Conservation (phyloP, 106 monocot species). For the Platanthera guangdongensis region DNA sequence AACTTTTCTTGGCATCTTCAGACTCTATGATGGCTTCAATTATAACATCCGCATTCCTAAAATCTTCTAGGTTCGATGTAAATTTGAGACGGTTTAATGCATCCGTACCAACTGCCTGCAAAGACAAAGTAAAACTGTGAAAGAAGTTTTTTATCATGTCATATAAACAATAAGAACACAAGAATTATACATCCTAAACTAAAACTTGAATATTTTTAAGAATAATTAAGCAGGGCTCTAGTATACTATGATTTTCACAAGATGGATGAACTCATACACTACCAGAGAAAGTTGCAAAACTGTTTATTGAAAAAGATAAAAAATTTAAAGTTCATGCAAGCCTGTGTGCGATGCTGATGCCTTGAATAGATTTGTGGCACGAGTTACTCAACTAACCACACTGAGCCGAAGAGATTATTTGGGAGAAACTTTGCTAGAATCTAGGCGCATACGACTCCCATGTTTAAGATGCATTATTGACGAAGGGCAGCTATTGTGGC, state of each 20-base stretch:
- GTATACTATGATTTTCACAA: background rate
- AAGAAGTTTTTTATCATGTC: background rate
- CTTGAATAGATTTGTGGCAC: no score
- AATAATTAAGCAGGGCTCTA: background rate
- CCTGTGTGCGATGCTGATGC: no score
- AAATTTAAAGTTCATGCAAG: no score
- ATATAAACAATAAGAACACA: background rate
- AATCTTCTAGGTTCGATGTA: constrained; percentile 48
- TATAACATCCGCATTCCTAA: constrained; percentile 55
- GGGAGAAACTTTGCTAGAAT: no score
- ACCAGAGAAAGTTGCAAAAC: no score
- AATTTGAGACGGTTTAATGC: constrained; percentile 52
- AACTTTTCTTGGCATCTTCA: constrained; percentile 69
- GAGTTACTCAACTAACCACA: no score
- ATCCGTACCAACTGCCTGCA: constrained; percentile 34
- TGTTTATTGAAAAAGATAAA: no score
- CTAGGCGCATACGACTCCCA: no score
- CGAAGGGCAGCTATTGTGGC: no score
- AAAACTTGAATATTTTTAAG: background rate
- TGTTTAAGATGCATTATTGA: no score
- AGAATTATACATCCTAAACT: background rate
- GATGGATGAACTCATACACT: no score
- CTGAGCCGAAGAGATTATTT: no score
- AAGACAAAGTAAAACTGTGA: constrained; percentile 4
- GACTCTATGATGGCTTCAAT: constrained; percentile 94